Evolutionary conservation across 2,329 filamentous ascomycete genomes (phyloP).

Genomic region (Neonectria sp.): DNA sequence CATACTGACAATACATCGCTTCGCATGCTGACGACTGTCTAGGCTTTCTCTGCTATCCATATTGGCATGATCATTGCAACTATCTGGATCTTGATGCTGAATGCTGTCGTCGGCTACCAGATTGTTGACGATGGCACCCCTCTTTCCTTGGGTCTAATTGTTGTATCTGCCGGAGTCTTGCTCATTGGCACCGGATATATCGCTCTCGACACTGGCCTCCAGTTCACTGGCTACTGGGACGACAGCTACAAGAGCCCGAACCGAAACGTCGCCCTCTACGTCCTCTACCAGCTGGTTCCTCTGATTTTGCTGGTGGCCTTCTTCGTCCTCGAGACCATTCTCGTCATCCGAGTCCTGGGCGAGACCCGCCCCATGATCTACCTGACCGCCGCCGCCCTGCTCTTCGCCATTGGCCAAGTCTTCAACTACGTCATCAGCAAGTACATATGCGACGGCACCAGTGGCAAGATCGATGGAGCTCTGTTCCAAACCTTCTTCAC

Average conservation of each 20-base stretch:
- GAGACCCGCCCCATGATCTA: conserved; percentile 96
- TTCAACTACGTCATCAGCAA: conserved; percentile 97
- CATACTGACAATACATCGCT: not conserved
- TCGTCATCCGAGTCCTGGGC: conserved; percentile 89
- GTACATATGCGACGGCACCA: conserved; percentile 88
- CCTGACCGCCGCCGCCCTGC: conserved; percentile 78
- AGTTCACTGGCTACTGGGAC: conserved; percentile 86
- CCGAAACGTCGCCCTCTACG: conserved; percentile 89
- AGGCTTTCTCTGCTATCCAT: conserved; percentile 93
- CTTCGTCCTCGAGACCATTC: conserved; percentile 85
- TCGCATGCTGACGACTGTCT: conserved; percentile 37
- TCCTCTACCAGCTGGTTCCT: conserved; percentile 91
- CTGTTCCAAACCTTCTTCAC: conserved; percentile 96
- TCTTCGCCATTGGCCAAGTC: conserved; percentile 93
- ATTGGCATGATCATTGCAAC: conserved; percentile 91
- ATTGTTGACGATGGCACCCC: conserved; percentile 93
- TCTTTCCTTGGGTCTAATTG: conserved; percentile 83
- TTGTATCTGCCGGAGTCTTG: conserved; percentile 78
- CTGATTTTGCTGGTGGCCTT: conserved; percentile 91
- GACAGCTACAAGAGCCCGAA: conserved; percentile 75
- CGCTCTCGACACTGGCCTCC: conserved; percentile 91
- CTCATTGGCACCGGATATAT: conserved; percentile 97
- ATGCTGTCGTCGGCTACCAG: conserved; percentile 93
- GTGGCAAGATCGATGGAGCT: conserved; percentile 91
- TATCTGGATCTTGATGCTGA: conserved; percentile 91